Conservation (phyloP, 176 grass and related monocot genomes). For the Juncus inflexus region DNA sequence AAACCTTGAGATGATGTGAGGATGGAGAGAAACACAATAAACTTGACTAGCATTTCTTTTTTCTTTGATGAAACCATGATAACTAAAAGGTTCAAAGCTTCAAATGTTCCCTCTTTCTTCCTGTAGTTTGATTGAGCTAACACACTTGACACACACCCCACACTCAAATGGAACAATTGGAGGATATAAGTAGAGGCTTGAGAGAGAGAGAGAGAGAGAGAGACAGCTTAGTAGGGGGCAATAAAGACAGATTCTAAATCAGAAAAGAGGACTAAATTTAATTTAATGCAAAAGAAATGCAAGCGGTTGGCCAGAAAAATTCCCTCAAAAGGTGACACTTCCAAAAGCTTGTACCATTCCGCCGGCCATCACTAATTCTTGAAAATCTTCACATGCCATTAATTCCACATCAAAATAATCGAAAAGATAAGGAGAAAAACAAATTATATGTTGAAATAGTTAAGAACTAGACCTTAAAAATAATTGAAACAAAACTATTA, state of each 20-base stretch:
- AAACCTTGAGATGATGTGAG: slow-evolving; percentile 37
- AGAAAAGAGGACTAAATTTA: slow-evolving; percentile 19
- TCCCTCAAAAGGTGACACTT: too few species aligned
- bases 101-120: slow-evolving; percentile 2
- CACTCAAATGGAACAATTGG: background rate
- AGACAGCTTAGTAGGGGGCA: slow-evolving; percentile 8
- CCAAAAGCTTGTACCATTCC: too few species aligned
- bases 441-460: too few species aligned
- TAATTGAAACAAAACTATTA: too few species aligned
- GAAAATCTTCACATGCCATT: too few species aligned
- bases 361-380: too few species aligned
- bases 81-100: background rate
- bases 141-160: slow-evolving; percentile 1
- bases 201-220: slow-evolving; percentile 12
- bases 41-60: slow-evolving; percentile 26
- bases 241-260: slow-evolving; percentile 27
- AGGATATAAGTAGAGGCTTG: slow-evolving; percentile 25
- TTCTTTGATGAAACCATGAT: slow-evolving; percentile 34
- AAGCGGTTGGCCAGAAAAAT: too few species aligned
- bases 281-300: slow-evolving; percentile 15
- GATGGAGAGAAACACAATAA: slow-evolving; percentile 32
- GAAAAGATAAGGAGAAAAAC: too few species aligned
- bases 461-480: too few species aligned
- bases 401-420: too few species aligned
- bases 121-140: slow-evolving; percentile 8